Conservation (phyloP, 2,329 filamentous ascomycete genomes). For the Bimuria novae-zelandiae region DNA sequence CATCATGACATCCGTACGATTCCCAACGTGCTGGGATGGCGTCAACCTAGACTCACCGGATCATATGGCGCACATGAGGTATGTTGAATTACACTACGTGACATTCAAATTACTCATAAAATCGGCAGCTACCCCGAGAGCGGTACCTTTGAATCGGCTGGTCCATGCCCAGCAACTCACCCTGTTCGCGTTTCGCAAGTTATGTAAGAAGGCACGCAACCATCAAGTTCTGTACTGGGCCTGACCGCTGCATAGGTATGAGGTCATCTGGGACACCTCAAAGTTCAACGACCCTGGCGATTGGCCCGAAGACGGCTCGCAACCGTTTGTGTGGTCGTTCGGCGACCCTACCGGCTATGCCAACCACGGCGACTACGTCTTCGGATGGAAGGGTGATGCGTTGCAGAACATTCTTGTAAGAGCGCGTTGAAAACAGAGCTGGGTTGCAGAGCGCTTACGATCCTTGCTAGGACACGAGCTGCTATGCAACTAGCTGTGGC, state of each 20-base stretch:
- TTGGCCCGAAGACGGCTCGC: constrained; percentile 22
- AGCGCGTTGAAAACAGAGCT: not conserved
- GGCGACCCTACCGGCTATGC: constrained; percentile 46
- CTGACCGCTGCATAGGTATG: not conserved
- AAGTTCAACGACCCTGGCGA: constrained; percentile 16
- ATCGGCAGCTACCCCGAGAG: constrained; percentile 52
- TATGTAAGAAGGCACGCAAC: constrained; percentile 6
- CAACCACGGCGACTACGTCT: constrained; percentile 57
- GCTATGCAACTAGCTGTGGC: constrained; percentile 14
- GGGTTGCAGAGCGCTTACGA: not conserved
- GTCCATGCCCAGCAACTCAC: constrained; percentile 18
- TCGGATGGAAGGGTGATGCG: constrained; percentile 54
- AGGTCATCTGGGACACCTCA: constrained; percentile 24
- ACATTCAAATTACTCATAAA: constrained; percentile 54
- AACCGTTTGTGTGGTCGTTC: constrained; percentile 23
- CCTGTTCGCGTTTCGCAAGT: constrained; percentile 21
- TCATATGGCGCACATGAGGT: constrained; percentile 51
- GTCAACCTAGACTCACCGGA: constrained; percentile 63
- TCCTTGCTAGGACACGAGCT: constrained; percentile 12
- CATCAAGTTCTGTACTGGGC: not conserved
- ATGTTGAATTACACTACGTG: not conserved
- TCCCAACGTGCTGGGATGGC: constrained; percentile 33
- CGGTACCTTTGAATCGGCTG: constrained; percentile 17
- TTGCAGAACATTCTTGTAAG: constrained; percentile 15
- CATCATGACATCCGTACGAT: constrained; percentile 45